Evolutionary conservation across 257 asterid species (phyloP), one percentile per base, ranked within the genome.

Genomic region (Penstemon newberryi): DNA sequence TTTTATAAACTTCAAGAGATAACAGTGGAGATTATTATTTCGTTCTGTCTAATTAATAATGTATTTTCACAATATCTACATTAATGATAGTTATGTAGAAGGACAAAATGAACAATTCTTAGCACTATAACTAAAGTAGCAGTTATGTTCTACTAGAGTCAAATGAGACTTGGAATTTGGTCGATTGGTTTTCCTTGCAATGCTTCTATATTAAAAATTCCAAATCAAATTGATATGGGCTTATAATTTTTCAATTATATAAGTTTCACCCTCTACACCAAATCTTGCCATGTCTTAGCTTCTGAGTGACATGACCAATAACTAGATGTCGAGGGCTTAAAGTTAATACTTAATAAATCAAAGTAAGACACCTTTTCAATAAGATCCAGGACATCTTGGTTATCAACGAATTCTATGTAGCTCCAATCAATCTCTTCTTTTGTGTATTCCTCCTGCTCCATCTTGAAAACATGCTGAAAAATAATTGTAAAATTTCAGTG

Each of bases 391-490:
- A 90, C 97, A 72, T 93, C 99, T 80, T 90, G 96, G 76, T 93
- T 93, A 79, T 93, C 99, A 49, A 93, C 96, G 69, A 93, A 93
- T 72, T 93, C 97, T 46, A 93, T 93, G 86, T 90, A 93, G 84
- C 98, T 90, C 98, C 98, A 93, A 71, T 93, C 89, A 73, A 93
- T 93, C 85, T 80, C 90, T 83, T 93, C 97, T 70, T 72, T 90
- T 55, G 88, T 84, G 89, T 93, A 93, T 78, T 93, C 99, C 82
- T 93, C 97, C 79, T 93, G 99, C 88, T 88, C 97, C 95, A 90
- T 88, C 90, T 93, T 93, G 81, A 93, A 93, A 75, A 93, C 95
- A 5, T 93, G 99, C 99, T 93, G 99, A 67, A 70, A 70, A 53
- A 53, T 56, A 53, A 70, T 36, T 40, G 18, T 62, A 63, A 60